Base-by-base conservation (phyloP, 352 stramenopile species). In the Elongisporangium undulatum region DNA sequence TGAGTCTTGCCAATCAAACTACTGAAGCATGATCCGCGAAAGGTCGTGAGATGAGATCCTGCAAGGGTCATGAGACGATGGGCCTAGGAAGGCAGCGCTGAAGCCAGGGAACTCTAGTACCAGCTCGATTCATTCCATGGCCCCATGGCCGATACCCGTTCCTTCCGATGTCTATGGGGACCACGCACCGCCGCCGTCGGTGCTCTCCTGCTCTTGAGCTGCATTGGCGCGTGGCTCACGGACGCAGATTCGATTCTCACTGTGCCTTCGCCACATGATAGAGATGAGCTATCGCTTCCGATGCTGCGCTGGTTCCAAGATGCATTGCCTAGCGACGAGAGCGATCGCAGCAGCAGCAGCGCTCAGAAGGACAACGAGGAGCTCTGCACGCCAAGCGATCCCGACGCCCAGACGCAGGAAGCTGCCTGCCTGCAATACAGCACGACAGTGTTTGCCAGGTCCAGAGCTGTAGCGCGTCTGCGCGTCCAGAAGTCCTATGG, bases 401-500 rank as follows among this genome's bases (percentile, higher is more conserved):
- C 1, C 3, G 51, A 29, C 1, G 71, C 77, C 23, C 52, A 71
- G 20, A 73, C 74, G 17, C 21, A 58, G 17, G 62, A 67, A 4
- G 74, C 64, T 2, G 58, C 74, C 17, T 77, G 69, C 39, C 23
- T 74, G 17, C 51, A 50, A 17, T 73, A 56, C 48, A 64, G 68
- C 24, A 8, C 58, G 0, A 7, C 9, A 0, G 38, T 76, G 13
- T 69, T 71, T 34, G 21, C 59, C 13, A 61, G 55, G 10, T 67
- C 73, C 0, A 62, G 55, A 2, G 62, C 66, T 0, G 65, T 83
- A 12, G 72, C 64, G 17, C 67, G 78, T 0, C 58, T 89, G 38
- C 55, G 80, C 1, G 63, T 89, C 50, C 76, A 85, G 39, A 85
- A 85, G 53, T 22, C 19, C 2, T 21, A 49, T 10, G 70, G 71